Evolutionary conservation across 371 early-diverging fungal genomes (phyloP).

Genomic region (Apophysomyces trapeziformis): DNA sequence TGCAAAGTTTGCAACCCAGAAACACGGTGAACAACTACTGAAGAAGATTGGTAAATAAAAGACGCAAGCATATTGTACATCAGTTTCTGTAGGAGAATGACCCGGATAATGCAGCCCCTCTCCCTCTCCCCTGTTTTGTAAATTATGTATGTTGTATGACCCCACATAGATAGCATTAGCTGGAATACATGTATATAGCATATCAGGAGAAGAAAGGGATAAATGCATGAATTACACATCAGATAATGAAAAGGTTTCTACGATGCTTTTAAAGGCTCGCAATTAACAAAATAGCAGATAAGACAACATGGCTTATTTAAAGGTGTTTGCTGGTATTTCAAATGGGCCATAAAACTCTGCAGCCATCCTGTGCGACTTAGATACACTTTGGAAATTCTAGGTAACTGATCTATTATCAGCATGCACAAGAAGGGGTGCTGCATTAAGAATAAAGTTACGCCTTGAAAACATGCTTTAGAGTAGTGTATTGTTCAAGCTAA

Average conservation of each 20-base stretch:
- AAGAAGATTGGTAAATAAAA: constrained; percentile 10
- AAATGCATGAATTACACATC: background rate
- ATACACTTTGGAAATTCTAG: no score
- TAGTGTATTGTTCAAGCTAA: no score
- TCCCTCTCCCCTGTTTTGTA: background rate
- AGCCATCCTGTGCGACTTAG: no score
- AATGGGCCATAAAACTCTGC: no score
- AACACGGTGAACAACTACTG: constrained; percentile 29
- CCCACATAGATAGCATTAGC: background rate
- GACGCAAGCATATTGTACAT: background rate
- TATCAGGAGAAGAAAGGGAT: background rate
- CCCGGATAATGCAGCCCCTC: background rate
- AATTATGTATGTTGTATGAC: background rate
- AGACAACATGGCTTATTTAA: no score
- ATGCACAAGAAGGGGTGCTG: no score
- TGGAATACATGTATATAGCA: background rate
- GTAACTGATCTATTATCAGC: no score
- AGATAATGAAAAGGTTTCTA: background rate
- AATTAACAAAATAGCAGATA: no score
- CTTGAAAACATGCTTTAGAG: no score
- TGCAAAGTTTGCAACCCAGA: constrained; percentile 34
- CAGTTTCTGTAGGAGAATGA: background rate
- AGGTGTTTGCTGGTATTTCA: no score
- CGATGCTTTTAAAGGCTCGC: background rate
- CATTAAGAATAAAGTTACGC: no score